phyloP scores from a whole-genome alignment of 2,329 filamentous ascomycete species.

The Colletotrichum brevisporum region DNA sequence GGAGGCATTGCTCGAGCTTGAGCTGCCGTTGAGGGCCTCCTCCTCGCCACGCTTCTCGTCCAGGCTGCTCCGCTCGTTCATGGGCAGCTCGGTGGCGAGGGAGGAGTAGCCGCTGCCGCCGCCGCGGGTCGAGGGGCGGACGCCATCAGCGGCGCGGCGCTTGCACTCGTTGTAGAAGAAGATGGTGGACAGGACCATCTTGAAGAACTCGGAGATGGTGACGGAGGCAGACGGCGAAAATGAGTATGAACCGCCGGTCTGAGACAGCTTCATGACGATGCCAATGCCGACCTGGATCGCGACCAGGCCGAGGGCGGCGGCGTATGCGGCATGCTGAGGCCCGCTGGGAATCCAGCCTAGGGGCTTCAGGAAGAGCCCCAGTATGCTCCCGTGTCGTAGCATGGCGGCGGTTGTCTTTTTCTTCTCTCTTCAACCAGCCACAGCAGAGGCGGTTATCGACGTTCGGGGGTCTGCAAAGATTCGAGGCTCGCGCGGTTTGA shows the following conservation, averaged over 20 bases:
- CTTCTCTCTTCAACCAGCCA: conserved; percentile 19
- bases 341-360: conserved; percentile 38
- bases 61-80: conserved; percentile 39
- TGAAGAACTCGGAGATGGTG: conserved; percentile 51
- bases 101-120: conserved; percentile 39
- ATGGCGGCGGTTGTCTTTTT: neutral
- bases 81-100: conserved; percentile 35
- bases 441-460: conserved; percentile 12
- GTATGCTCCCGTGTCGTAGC: conserved; percentile 39
- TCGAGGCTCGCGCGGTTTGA: conserved; percentile 1
- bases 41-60: conserved; percentile 43
- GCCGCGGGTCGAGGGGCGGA: conserved; percentile 41
- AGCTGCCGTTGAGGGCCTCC: conserved; percentile 36
- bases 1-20: conserved; percentile 28
- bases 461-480: neutral
- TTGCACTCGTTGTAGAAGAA: conserved; percentile 49
- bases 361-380: conserved; percentile 40
- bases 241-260: conserved; percentile 45
- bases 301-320: conserved; percentile 50
- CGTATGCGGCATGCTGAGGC: conserved; percentile 43
- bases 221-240: conserved; percentile 51
- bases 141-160: conserved; percentile 37
- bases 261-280: conserved; percentile 51
- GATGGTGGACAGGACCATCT: conserved; percentile 48
- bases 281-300: conserved; percentile 53